Conservation (phyloP, 495 filamentous ascomycete species). For the Podospora tetraspora region DNA sequence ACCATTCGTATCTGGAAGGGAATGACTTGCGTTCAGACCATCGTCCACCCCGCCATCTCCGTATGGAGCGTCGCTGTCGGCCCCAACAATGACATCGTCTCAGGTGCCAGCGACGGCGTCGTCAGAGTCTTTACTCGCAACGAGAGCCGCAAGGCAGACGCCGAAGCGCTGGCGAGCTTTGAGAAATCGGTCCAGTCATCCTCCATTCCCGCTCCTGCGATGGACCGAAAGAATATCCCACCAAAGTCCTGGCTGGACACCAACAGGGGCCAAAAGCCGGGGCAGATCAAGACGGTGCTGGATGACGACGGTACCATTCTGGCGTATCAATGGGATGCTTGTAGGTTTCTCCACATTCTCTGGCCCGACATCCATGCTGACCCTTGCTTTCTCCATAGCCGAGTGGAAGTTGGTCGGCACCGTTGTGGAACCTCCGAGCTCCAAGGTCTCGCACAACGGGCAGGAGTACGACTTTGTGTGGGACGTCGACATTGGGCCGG, state of each 20-base stretch:
- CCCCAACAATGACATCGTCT: conserved; percentile 81
- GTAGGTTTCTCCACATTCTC: conserved; percentile 22
- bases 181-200: conserved; percentile 76
- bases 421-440: conserved; percentile 80
- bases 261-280: conserved; percentile 83
- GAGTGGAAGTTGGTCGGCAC: conserved; percentile 85
- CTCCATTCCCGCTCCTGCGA: conserved; percentile 73
- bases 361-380: conserved; percentile 7
- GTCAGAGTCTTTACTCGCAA: conserved; percentile 79
- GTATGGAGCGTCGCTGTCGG: conserved; percentile 89
- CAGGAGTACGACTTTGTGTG: conserved; percentile 97
- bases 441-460: conserved; percentile 66
- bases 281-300: conserved; percentile 85
- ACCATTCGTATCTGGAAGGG: conserved; percentile 85
- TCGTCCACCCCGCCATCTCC: conserved; percentile 94
- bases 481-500: conserved; percentile 95
- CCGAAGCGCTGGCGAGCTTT: conserved; percentile 56
- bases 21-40: conserved; percentile 81
- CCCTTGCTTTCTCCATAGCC: conserved; percentile 17
- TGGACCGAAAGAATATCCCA: conserved; percentile 87
- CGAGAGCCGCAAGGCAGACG: conserved; percentile 61
- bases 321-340: conserved; percentile 71
- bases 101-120: conserved; percentile 83
- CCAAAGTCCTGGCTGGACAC: conserved; percentile 76
- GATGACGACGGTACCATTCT: conserved; percentile 74